Evolutionary conservation across 306 rosid species (phyloP), one percentile per base, ranked within the genome.

Genomic region (Prunus mongolica): DNA sequence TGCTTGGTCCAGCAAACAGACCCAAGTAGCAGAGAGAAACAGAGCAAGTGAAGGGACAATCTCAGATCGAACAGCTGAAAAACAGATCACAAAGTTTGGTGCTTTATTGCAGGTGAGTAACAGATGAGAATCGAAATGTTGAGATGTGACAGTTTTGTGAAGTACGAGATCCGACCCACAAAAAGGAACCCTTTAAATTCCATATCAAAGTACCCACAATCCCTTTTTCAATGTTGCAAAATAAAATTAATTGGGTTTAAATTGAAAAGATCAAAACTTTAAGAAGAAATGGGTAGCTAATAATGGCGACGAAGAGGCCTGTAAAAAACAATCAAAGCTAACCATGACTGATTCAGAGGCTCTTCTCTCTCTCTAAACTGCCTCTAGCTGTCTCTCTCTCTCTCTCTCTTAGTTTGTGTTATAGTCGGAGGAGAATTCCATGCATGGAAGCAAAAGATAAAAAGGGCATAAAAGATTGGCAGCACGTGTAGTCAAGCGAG

Each of bases 381-480:
- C 55, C 69, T 47, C 54, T 67, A 49, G 4, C 65, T 74, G 38
- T 38, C 52, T 62, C 64, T 55, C 80, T 63, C 80, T 60, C 72
- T 63, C 67, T 67, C 25, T 24, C 25, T 24, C 25, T 67, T 2
- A 57, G 45, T 62, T 38, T 75, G 81, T 85, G 81, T 82, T 86
- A 58, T 93, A 70, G 89, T 84, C 78, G 91, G 87, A 82, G 94
- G 87, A 91, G 92, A 91, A 91, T 89, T 94, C 95, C 96, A 88
- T 94, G 98, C 98, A 94, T 89, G 98, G 78, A 90, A 81, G 68
- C 81, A 84, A 87, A 82, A 81, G 75, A 79, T 74, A 76, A 74
- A 73, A 65, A 50, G 85, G 83, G 51, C 63, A 84, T 49, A 85
- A 84, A 87, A 85, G 81, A 83, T 74, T 78, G 87, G 84, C 66